Conservation (phyloP, 768 basidiomycete species). For the Mycena amicta region DNA sequence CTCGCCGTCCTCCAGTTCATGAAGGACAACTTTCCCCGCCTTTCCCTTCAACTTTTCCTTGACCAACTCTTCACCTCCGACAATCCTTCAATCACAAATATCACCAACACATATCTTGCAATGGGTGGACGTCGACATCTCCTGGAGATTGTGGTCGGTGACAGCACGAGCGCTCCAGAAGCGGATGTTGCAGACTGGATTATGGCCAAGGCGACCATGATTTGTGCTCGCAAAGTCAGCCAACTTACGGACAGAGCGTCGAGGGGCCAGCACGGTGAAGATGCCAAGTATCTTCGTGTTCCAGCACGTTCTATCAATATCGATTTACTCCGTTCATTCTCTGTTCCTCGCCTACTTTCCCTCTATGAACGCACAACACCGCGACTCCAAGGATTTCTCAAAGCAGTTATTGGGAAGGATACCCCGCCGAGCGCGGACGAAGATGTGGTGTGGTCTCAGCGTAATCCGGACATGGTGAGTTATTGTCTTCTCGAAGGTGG, state of each 20-base stretch:
- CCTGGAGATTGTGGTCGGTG: not conserved
- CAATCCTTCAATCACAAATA: not conserved
- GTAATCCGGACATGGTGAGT: too few relatives aligned
- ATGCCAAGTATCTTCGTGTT: too few relatives aligned
- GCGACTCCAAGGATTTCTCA: too few relatives aligned
- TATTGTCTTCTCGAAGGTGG: too few relatives aligned
- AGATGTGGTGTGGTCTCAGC: too few relatives aligned
- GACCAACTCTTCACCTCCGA: not conserved
- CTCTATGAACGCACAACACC: too few relatives aligned
- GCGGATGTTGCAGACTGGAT: conserved; percentile 1
- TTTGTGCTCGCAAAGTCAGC: conserved; percentile 1
- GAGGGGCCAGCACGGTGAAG: too few relatives aligned
- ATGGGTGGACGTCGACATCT: not conserved
- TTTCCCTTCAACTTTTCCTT: conserved; percentile 1
- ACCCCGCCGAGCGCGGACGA: too few relatives aligned
- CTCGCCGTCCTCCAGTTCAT: conserved; percentile 1
- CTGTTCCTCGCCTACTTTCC: too few relatives aligned
- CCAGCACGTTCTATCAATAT: too few relatives aligned
- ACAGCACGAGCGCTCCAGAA: not conserved
- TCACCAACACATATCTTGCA: not conserved
- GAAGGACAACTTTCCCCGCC: not conserved
- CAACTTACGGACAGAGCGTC: not conserved
- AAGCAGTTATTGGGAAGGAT: too few relatives aligned
- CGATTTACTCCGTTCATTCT: too few relatives aligned
- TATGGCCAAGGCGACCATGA: not conserved